Conservation (phyloP, 2,329 filamentous ascomycete genomes). For the Neofusicoccum laricinum region DNA sequence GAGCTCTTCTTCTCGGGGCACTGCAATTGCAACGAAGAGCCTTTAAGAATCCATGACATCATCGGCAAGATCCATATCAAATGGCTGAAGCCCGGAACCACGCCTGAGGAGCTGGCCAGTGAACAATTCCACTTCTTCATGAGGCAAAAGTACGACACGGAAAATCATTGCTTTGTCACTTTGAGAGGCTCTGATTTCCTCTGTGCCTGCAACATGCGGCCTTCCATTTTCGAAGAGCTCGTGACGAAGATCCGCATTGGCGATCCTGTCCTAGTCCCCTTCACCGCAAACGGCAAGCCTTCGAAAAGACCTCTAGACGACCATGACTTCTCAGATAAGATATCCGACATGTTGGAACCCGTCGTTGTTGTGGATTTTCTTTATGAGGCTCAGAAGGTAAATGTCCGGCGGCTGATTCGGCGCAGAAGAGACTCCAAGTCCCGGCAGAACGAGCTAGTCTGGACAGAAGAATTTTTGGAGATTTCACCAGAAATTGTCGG, state of each 20-base stretch:
- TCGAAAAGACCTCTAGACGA: background rate
- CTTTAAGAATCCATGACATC: constrained; percentile 56
- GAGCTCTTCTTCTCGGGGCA: constrained; percentile 76
- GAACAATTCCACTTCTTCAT: constrained; percentile 51
- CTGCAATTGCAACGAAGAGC: constrained; percentile 62
- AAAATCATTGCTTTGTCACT: constrained; percentile 61
- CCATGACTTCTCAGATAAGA: background rate
- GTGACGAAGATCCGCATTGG: constrained; percentile 19
- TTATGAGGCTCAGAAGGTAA: constrained; percentile 29
- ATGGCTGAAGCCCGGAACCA: constrained; percentile 53
- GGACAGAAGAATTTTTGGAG: constrained; percentile 47
- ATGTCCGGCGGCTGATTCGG: constrained; percentile 55
- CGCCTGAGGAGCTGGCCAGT: constrained; percentile 25
- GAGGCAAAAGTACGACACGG: constrained; percentile 64
- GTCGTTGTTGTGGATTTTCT: constrained; percentile 54
- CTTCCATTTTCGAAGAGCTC: constrained; percentile 24
- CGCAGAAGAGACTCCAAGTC: constrained; percentile 42
- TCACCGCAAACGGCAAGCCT: background rate
- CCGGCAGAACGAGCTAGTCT: constrained; percentile 57
- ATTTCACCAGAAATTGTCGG: constrained; percentile 43
- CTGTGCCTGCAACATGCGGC: background rate
- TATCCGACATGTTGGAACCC: constrained; percentile 50
- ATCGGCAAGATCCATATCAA: constrained; percentile 57
- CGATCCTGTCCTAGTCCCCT: constrained; percentile 17
- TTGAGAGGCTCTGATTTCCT: constrained; percentile 52